Conservation (phyloP, 306 rosid genomes). For the Luffa aegyptiaca region DNA sequence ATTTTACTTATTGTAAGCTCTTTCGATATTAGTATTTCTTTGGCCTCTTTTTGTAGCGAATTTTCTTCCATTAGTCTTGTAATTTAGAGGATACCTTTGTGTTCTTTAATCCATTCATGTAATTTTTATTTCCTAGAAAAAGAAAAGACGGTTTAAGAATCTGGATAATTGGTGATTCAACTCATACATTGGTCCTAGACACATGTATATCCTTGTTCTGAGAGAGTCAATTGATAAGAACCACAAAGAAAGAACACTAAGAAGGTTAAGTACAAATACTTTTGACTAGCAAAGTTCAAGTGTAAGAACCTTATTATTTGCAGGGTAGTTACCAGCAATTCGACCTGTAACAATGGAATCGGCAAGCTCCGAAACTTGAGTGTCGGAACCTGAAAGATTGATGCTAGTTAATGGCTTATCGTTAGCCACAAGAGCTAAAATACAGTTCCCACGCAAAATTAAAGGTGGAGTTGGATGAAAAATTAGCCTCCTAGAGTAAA, state of each 20-base stretch:
- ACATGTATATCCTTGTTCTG: not conserved
- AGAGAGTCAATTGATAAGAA: not conserved
- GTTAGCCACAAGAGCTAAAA: conserved; percentile 10
- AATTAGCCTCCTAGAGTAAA: not conserved
- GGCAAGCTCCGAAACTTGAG: conserved; percentile 59
- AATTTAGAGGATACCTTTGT: not conserved
- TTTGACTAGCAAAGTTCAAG: not conserved
- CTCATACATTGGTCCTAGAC: not conserved
- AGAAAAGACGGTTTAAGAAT: not conserved
- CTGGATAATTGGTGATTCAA: too few relatives aligned
- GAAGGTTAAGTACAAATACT: not conserved
- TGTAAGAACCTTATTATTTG: conserved; percentile 38
- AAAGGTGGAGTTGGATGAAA: not conserved
- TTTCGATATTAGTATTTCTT: not conserved
- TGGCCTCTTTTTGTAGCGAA: not conserved
- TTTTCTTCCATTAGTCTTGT: not conserved
- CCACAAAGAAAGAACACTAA: not conserved
- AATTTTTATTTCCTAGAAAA: not conserved
- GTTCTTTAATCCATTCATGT: not conserved
- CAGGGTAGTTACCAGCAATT: conserved; percentile 33
- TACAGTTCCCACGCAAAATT: not conserved
- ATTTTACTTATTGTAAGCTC: not conserved
- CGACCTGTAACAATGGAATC: conserved; percentile 51
- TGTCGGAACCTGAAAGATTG: conserved; percentile 53
- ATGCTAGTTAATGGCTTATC: conserved; percentile 12